These are phyloP conservation scores for Fusarium newnesense DNA, from an alignment of 2,329 filamentous ascomycete genomes.

Conservation along the genomic window DNA sequence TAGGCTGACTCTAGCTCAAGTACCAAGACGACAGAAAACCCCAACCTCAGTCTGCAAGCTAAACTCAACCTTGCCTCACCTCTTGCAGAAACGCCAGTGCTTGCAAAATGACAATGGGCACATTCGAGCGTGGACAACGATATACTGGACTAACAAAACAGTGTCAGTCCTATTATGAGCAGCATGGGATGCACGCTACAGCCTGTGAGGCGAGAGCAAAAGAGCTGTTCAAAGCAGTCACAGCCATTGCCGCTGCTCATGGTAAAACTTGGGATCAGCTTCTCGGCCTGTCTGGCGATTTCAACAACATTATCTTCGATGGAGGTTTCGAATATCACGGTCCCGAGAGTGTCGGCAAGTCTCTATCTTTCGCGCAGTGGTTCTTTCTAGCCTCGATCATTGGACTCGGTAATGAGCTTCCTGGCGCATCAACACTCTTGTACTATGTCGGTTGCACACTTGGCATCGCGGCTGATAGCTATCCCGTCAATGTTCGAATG, in stretches of 20 bases:
- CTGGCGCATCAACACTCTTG: not conserved
- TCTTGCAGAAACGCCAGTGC: accelerated
- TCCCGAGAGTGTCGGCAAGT: not conserved
- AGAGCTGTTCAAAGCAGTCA: not conserved
- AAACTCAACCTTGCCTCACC: too few relatives aligned
- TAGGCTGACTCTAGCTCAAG: not conserved
- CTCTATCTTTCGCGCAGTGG: not conserved
- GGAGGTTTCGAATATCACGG: not conserved
- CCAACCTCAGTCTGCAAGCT: too few relatives aligned
- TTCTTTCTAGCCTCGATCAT: accelerated
- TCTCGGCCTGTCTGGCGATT: not conserved
- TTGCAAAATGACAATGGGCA: not conserved
- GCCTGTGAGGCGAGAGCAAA: not conserved
- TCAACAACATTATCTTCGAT: not conserved
- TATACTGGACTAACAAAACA: not conserved
- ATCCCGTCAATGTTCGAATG: not conserved
- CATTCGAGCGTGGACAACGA: not conserved
- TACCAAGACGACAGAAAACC: too few relatives aligned
- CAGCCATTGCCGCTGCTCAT: not conserved
- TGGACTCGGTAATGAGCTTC: not conserved
- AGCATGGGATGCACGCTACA: not conserved
- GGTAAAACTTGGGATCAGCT: not conserved
- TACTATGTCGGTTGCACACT: not conserved
- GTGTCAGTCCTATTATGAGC: not conserved
- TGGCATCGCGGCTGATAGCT: not conserved